Percentiles rank a stretch among this genome's conserved stretches.
phyloP scores from a whole-genome alignment of 148 eudicot genomes.

The Persicaria tinctoria region DNA sequence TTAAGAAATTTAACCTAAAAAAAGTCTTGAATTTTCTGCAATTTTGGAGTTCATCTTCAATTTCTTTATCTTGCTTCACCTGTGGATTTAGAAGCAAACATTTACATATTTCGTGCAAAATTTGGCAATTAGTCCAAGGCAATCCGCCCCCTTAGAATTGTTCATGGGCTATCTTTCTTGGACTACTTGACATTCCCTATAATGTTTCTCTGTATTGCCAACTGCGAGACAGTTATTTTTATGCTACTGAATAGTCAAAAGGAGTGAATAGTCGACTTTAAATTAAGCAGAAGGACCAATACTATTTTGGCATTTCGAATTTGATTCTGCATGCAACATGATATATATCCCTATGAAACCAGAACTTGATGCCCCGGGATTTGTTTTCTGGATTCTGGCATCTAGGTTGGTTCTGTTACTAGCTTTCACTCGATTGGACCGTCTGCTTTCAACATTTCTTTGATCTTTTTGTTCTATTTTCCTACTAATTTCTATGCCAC shows the following conservation, averaged over 20 bases:
- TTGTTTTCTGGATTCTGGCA: background rate
- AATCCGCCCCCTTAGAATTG: too few relatives aligned
- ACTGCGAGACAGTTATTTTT: background rate
- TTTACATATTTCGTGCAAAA: background rate
- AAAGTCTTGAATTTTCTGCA: background rate
- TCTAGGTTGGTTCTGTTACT: background rate
- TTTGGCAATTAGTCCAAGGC: background rate
- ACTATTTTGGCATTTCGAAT: background rate
- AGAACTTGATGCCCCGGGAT: conserved; percentile 2
- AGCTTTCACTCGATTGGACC: background rate
- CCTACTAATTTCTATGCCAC: background rate
- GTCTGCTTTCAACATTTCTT: background rate
- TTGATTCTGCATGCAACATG: conserved; percentile 1
- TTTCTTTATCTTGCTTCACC: background rate
- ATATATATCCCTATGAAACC: background rate
- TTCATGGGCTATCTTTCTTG: too few relatives aligned
- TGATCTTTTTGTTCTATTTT: background rate
- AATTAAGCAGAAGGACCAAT: background rate
- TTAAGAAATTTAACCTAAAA: background rate
- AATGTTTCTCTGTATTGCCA: background rate
- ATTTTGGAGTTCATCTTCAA: background rate
- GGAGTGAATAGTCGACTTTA: background rate
- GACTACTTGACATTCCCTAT: background rate
- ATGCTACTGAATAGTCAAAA: background rate
- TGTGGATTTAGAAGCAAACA: background rate